Percentiles rank a stretch among this genome's conserved stretches.
Evolutionary conservation across 2,329 filamentous ascomycete species (phyloP).

Genomic region (Nemania sp.): DNA sequence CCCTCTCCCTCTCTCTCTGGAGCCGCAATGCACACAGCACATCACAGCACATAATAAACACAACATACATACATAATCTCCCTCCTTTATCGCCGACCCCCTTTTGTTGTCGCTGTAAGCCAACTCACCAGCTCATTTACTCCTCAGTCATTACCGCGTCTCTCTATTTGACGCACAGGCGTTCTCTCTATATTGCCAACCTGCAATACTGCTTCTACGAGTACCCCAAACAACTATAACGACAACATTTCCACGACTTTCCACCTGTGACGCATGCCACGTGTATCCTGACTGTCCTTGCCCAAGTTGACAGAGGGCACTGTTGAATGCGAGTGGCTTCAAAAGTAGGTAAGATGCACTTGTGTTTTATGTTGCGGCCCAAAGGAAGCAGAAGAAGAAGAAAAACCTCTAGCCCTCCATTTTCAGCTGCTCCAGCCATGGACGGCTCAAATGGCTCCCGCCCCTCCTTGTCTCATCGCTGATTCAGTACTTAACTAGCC

Average conservation of each 20-base stretch:
- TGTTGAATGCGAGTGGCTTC: conserved; percentile 16
- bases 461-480: conserved; percentile 8
- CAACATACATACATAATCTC: not conserved
- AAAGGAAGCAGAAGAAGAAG: not conserved
- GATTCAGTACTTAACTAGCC: not conserved
- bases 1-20: conserved; percentile 11
- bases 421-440: conserved; percentile 20
- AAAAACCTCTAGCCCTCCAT: too few species aligned
- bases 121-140: not conserved
- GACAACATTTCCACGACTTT: conserved; percentile 9
- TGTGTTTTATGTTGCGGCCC: conserved; percentile 29
- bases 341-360: conserved; percentile 15
- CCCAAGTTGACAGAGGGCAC: conserved; percentile 31
- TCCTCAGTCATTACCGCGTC: conserved; percentile 13
- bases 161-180: conserved; percentile 11
- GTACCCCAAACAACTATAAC: conserved; percentile 2
- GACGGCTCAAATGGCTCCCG: conserved; percentile 13
- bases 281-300: conserved; percentile 22
- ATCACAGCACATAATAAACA: too few species aligned
- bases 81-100: not conserved
- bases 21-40: conserved; percentile 15
- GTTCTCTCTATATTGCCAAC: conserved; percentile 2
- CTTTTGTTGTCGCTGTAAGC: conserved; percentile 15
- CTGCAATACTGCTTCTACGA: not conserved
- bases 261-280: conserved; percentile 36